Evolutionary conservation across 352 stramenopile genomes (phyloP), one percentile per base, ranked within the genome.

Genomic region (Pilasporangium apinafurcum): DNA sequence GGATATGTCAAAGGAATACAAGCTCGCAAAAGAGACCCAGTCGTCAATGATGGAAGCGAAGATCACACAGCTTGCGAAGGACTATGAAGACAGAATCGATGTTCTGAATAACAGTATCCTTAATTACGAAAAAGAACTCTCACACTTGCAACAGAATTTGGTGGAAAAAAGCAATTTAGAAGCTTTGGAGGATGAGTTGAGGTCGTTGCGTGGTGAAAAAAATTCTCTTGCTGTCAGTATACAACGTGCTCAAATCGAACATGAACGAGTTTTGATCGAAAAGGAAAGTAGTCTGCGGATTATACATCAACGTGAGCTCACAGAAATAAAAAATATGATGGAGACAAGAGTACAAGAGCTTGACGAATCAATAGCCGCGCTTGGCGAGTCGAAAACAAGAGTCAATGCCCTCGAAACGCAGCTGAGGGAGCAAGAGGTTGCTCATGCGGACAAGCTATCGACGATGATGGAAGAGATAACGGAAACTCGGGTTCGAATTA

Each of bases 71-170:
- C 51, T 89, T 2, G 55, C 64, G 8, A 65, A 42, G 6, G 71
- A 84, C 22, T 86, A 82, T 33, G 59, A 70, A 20, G 30, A 52
- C 4, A 76, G 76, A 48, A 65, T 86, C 17, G 31, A 56, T 5
- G 53, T 59, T 18, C 43, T 87, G 6, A 56, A 82, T 21, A 58
- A 59, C 14, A 51, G 65, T 8, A 66, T 86, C 12, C 28, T 26
- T 0, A 48, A 65, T 22, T 77, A 80, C 46, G 72, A 90, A 42
- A 48, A 64, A 3, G 56, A 68, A 4, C 68, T 83, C 46, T 34
- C 40, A 10, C 51, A 62, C 10, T 37, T 86, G 0, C 56, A 56
- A 4, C 56, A 74, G 7, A 68, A 49, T 30, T 48, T 83, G n/a
- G 59, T 69, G 8, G 67, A 79, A 7, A 72, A 67, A 33, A 69